A percentile compares a stretch with the other conserved stretches of the same genome.
Conservation (phyloP, 2,329 filamentous ascomycete genomes). For the Neonectria ditissima region DNA sequence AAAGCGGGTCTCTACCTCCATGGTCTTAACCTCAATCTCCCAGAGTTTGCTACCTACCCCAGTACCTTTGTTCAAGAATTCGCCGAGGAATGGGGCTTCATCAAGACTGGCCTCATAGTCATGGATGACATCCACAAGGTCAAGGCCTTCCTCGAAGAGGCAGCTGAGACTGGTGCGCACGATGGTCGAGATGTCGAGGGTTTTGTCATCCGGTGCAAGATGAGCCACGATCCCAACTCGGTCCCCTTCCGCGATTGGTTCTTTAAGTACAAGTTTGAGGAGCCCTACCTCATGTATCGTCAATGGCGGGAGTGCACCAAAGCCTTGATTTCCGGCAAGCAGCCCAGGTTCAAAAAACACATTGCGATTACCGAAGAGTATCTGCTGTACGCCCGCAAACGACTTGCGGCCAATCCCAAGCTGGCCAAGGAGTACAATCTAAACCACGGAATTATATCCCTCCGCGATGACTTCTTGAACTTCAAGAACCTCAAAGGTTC, state of each 20-base stretch:
- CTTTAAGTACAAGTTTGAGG: conserved; percentile 99
- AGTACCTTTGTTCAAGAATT: conserved; percentile 87
- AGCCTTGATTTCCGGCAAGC: conserved; percentile 79
- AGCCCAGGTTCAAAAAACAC: conserved; percentile 87
- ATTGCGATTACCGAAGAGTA: conserved; percentile 91
- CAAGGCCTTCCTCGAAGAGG: conserved; percentile 83
- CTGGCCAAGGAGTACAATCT: conserved; percentile 79
- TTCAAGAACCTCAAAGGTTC: conserved; percentile 87
- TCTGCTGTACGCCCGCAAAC: conserved; percentile 80
- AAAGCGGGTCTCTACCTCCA: conserved; percentile 93
- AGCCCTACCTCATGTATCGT: conserved; percentile 98
- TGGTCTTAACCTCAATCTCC: conserved; percentile 95
- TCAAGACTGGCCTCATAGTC: conserved; percentile 83
- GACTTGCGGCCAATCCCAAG: conserved; percentile 75
- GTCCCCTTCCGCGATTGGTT: conserved; percentile 90
- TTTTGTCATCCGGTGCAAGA: conserved; percentile 93
- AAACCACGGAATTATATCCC: conserved; percentile 94
- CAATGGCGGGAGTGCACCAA: conserved; percentile 99
- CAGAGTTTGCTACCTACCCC: conserved; percentile 89
- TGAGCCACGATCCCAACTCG: conserved; percentile 61
- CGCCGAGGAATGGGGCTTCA: conserved; percentile 93
- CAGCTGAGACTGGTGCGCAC: conserved; percentile 90
- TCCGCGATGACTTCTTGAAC: conserved; percentile 88
- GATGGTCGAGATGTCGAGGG: conserved; percentile 94
- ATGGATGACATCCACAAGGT: conserved; percentile 81